Conservation (phyloP, 2,329 filamentous ascomycete genomes). For the Microcyclosporella mali region DNA sequence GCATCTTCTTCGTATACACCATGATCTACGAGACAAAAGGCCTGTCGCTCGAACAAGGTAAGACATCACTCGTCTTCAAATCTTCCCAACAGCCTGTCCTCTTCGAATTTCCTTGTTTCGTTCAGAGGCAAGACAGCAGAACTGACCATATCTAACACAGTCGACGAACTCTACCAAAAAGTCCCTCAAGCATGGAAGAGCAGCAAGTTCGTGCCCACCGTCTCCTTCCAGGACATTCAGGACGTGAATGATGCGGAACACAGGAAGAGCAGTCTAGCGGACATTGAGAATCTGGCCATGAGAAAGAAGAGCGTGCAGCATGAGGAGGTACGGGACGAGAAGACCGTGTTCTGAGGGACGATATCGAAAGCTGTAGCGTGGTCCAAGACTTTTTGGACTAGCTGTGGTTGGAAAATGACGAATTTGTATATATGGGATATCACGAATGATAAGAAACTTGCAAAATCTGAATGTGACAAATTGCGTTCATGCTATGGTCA, state of each 20-base stretch:
- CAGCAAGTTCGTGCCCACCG: slow-evolving; percentile 44
- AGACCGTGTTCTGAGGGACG: neutral
- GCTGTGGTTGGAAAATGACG: no score
- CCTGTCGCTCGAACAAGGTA: slow-evolving; percentile 65
- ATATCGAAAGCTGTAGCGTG: no score
- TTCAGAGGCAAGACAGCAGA: no score
- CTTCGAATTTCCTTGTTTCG: no score
- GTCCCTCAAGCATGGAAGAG: slow-evolving; percentile 54
- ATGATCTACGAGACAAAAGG: slow-evolving; percentile 78
- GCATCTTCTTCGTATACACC: slow-evolving; percentile 38
- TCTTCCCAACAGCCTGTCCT: no score
- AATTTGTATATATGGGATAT: no score
- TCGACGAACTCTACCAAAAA: slow-evolving; percentile 71
- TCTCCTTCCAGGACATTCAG: slow-evolving; percentile 42
- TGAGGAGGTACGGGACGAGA: slow-evolving; percentile 16
- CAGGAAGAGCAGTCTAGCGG: slow-evolving; percentile 27
- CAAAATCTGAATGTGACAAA: no score
- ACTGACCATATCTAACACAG: no score
- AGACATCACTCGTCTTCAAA: no score
- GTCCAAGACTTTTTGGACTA: no score
- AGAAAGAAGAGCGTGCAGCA: slow-evolving; percentile 32
- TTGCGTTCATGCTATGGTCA: no score
- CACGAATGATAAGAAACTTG: no score
- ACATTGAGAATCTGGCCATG: slow-evolving; percentile 29
- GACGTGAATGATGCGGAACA: slow-evolving; percentile 28